Percentiles rank a stretch among this genome's conserved stretches.
These are phyloP conservation scores for Cercophora sp. DNA, from an alignment of 495 filamentous ascomycete genomes.

Conservation along the genomic window DNA sequence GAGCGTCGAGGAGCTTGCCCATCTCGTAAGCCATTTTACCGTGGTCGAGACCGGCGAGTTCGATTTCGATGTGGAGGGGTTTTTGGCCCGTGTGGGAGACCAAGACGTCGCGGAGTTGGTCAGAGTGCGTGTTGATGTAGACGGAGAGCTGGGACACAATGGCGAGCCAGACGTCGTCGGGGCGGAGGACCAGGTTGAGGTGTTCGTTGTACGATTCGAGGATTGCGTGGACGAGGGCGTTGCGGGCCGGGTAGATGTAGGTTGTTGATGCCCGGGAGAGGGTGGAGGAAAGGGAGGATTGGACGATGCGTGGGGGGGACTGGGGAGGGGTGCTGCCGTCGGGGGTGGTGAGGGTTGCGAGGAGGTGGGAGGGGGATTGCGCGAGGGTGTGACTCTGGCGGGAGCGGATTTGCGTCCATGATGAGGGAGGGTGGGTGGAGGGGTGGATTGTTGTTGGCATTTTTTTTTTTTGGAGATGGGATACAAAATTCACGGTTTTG, in stretches of 20 bases:
- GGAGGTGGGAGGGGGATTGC: conserved; percentile 19
- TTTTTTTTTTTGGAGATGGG: neutral
- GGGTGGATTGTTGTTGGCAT: conserved; percentile 9
- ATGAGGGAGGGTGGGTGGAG: conserved; percentile 17
- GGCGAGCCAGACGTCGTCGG: conserved; percentile 60
- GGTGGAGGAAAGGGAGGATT: conserved; percentile 30
- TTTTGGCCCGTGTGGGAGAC: conserved; percentile 43
- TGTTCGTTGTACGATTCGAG: conserved; percentile 53
- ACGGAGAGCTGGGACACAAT: conserved; percentile 53
- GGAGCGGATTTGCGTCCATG: conserved; percentile 11
- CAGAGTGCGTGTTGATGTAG: conserved; percentile 48
- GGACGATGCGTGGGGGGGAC: conserved; percentile 18
- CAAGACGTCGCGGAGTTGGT: conserved; percentile 41
- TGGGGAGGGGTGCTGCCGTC: conserved; percentile 3
- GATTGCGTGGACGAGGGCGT: conserved; percentile 50
- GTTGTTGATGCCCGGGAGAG: conserved; percentile 28
- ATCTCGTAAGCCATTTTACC: conserved; percentile 36
- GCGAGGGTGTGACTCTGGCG: conserved; percentile 12
- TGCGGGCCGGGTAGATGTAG: conserved; percentile 35
- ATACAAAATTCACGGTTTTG: neutral
- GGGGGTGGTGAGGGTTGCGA: conserved; percentile 20
- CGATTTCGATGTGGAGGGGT: conserved; percentile 37
- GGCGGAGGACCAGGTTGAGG: conserved; percentile 52
- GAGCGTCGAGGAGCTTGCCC: conserved; percentile 34
- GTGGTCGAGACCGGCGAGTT: conserved; percentile 34